Conservation (phyloP, 2,329 filamentous ascomycete species). For the Didymella exigua region DNA sequence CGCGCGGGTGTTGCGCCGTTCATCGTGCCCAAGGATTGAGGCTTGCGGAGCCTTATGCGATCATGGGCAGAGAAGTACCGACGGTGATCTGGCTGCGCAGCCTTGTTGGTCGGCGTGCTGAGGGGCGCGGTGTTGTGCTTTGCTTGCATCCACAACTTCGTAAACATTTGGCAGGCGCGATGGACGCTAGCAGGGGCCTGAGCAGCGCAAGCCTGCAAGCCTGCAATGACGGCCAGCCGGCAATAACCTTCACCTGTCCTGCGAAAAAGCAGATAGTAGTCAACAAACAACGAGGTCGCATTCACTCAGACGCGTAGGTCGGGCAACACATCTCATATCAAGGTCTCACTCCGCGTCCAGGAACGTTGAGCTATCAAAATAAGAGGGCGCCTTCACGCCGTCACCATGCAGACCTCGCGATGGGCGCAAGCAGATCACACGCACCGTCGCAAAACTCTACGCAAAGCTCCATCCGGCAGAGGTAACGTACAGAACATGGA, state of each 20-base stretch:
- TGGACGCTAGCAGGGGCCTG: conserved; percentile 11
- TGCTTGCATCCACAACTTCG: not conserved
- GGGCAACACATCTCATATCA: not conserved
- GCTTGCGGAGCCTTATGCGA: not conserved
- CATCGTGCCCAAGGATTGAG: conserved; percentile 64
- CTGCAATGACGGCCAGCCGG: conserved; percentile 1
- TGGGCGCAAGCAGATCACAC: conserved; percentile 21
- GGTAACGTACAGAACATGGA: conserved; percentile 24
- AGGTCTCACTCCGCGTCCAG: not conserved
- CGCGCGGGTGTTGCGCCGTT: conserved; percentile 72
- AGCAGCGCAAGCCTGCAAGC: no score
- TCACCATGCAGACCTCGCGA: conserved; percentile 24
- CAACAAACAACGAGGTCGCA: not conserved
- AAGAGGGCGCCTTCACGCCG: conserved; percentile 3
- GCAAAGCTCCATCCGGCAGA: conserved; percentile 23
- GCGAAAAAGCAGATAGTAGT: not conserved
- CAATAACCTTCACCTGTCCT: not conserved
- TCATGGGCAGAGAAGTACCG: not conserved
- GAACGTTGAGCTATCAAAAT: conserved; percentile 11
- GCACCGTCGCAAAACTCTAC: not conserved
- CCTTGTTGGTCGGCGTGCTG: not conserved
- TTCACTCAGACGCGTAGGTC: not conserved
- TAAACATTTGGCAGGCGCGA: conserved; percentile 12
- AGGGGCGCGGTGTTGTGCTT: conserved; percentile 13
- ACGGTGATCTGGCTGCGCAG: not conserved